Conservation (phyloP, 2,329 filamentous ascomycete genomes). For the Alternaria sp. region DNA sequence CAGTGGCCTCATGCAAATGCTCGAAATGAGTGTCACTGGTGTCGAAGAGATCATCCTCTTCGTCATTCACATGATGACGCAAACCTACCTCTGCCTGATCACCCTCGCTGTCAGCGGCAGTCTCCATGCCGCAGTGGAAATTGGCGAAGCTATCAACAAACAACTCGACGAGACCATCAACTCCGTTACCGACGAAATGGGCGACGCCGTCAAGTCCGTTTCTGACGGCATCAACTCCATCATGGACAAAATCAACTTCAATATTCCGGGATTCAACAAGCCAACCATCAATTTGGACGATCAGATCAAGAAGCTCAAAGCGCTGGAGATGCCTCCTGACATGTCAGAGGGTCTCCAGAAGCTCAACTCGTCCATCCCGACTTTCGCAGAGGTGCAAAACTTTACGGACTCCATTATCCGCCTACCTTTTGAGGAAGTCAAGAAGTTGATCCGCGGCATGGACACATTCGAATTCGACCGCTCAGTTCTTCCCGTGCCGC, state of each 20-base stretch:
- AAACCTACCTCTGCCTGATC: conserved; percentile 89
- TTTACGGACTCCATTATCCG: conserved; percentile 77
- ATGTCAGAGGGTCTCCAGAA: conserved; percentile 74
- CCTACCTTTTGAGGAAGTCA: conserved; percentile 82
- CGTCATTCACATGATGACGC: conserved; percentile 88
- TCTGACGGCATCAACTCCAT: conserved; percentile 50
- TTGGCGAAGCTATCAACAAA: conserved; percentile 67
- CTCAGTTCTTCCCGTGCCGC: conserved; percentile 79
- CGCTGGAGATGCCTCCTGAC: conserved; percentile 72
- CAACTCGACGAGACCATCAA: conserved; percentile 71
- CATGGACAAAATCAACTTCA: conserved; percentile 51
- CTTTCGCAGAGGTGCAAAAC: conserved; percentile 84
- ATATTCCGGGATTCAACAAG: conserved; percentile 54
- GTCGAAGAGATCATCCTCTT: conserved; percentile 91
- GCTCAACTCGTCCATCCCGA: conserved; percentile 81
- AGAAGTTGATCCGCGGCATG: conserved; percentile 73
- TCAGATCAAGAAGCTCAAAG: conserved; percentile 71
- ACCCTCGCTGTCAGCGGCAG: conserved; percentile 82
- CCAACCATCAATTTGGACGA: conserved; percentile 71
- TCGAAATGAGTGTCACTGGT: conserved; percentile 80
- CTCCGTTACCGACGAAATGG: conserved; percentile 61
- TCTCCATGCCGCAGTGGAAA: conserved; percentile 72
- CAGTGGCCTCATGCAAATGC: conserved; percentile 78
- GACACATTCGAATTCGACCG: conserved; percentile 80
- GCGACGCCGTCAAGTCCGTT: conserved; percentile 47